Evolutionary conservation across 1,284 basidiomycete genomes (phyloP).

Genomic region (Schizopora paradoxa): DNA sequence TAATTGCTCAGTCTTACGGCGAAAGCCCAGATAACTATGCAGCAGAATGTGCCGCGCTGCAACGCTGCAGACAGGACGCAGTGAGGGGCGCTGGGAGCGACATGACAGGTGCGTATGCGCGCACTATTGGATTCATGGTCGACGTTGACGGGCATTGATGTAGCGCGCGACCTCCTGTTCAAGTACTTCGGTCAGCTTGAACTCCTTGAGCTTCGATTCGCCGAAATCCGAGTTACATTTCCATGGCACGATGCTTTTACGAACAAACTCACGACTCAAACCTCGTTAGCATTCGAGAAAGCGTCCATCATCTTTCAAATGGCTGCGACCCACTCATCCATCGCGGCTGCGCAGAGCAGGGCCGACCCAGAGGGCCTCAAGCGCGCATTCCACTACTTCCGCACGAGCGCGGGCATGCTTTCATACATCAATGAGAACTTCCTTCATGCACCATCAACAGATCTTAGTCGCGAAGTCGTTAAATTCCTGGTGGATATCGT

Average conservation of each 20-base stretch:
- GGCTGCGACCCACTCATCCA: slow-evolving; percentile 86
- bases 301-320: slow-evolving; percentile 98
- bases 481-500: slow-evolving; percentile 86
- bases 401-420: slow-evolving; percentile 94
- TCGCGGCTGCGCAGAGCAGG: slow-evolving; percentile 79
- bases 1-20: slow-evolving; percentile 91
- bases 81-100: slow-evolving; percentile 94
- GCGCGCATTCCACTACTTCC: slow-evolving; percentile 88
- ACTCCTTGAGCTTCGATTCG: slow-evolving; percentile 92
- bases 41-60: slow-evolving; percentile 78
- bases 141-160: slow-evolving; percentile 6
- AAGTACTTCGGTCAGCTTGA: slow-evolving; percentile 99
- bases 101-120: slow-evolving; percentile 60
- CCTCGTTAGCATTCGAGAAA: slow-evolving; percentile 97
- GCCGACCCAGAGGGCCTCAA: slow-evolving; percentile 93
- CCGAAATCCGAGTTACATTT: slow-evolving; percentile 94
- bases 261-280: slow-evolving; percentile 87
- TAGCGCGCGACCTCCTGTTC: slow-evolving; percentile 90
- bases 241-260: slow-evolving; percentile 98
- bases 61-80: slow-evolving; percentile 92
- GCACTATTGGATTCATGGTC: not conserved
- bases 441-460: slow-evolving; percentile 95
- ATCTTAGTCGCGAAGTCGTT: slow-evolving; percentile 90
- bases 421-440: slow-evolving; percentile 99
- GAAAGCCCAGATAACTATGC: slow-evolving; percentile 88